Percentiles rank a stretch among this genome's conserved stretches.
Evolutionary conservation across 495 filamentous ascomycete genomes (phyloP).

Genomic region (Rusavskia elegans): DNA sequence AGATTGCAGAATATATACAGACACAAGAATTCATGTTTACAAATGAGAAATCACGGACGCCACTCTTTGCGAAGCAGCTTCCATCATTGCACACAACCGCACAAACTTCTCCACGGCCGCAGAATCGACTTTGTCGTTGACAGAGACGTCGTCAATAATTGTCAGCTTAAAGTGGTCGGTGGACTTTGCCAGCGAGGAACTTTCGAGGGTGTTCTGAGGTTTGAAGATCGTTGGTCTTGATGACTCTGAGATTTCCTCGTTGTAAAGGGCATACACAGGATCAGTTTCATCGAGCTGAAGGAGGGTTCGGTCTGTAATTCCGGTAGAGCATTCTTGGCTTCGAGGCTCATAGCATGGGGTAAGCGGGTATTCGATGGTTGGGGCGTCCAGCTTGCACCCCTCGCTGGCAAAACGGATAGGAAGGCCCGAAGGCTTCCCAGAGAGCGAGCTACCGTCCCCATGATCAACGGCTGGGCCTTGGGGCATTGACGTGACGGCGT

Average conservation of each 20-base stretch:
- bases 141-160: constrained; percentile 31
- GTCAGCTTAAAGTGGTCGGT: constrained; percentile 42
- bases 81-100: constrained; percentile 31
- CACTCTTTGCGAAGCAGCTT: constrained; percentile 32
- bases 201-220: no score
- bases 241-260: constrained; percentile 15
- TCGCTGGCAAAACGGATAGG: constrained; percentile 21
- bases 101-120: constrained; percentile 24
- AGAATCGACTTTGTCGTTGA: constrained; percentile 8
- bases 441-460: constrained; percentile 40
- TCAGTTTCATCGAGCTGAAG: constrained; percentile 16
- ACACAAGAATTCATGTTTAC: constrained; percentile 10
- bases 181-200: constrained; percentile 32
- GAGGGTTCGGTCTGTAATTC: constrained; percentile 20
- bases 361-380: constrained; percentile 26
- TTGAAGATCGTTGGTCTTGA: no score
- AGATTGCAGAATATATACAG: not conserved
- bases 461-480: constrained; percentile 44
- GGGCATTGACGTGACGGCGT: constrained; percentile 61
- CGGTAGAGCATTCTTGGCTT: constrained; percentile 11
- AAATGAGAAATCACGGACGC: constrained; percentile 30
- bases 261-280: constrained; percentile 40
- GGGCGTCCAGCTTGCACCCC: constrained; percentile 33
- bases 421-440: constrained; percentile 45
- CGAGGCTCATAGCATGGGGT: constrained; percentile 18